Conservation (phyloP, 176 grass and related monocot genomes). For the Rhynchospora tenuis region DNA sequence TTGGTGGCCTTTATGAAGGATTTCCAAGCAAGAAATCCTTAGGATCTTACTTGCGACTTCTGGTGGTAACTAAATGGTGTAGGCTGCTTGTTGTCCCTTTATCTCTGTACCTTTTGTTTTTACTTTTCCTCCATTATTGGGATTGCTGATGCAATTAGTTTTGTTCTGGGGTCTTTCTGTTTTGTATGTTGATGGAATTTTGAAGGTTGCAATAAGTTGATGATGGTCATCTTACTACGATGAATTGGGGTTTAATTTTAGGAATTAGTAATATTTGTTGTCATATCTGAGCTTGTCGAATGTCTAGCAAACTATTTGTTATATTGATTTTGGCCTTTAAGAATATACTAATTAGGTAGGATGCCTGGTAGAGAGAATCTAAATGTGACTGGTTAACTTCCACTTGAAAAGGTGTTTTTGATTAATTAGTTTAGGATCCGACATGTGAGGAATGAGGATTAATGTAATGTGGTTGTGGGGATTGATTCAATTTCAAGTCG, state of each 20-base stretch:
- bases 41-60: not conserved
- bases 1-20: slow-evolving; percentile 96
- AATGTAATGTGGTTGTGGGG: not conserved
- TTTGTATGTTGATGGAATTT: not conserved
- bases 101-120: not conserved
- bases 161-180: not conserved
- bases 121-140: not conserved
- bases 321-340: not conserved
- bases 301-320: not conserved
- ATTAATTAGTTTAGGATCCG: not conserved
- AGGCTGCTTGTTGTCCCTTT: not conserved
- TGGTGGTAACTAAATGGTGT: slow-evolving; percentile 7
- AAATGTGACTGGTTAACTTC: not conserved
- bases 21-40: slow-evolving; percentile 91
- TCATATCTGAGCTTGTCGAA: not conserved
- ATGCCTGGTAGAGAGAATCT: not conserved
- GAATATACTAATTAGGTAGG: not conserved
- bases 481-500: not conserved
- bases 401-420: not conserved
- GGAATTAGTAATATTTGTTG: not conserved
- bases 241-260: not conserved
- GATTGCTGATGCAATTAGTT: not conserved
- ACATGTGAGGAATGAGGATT: not conserved
- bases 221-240: not conserved
- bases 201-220: slow-evolving; percentile 8